These are phyloP conservation scores for Didymella segeticola DNA, from an alignment of 2,329 filamentous ascomycete genomes.

Conservation along the genomic window DNA sequence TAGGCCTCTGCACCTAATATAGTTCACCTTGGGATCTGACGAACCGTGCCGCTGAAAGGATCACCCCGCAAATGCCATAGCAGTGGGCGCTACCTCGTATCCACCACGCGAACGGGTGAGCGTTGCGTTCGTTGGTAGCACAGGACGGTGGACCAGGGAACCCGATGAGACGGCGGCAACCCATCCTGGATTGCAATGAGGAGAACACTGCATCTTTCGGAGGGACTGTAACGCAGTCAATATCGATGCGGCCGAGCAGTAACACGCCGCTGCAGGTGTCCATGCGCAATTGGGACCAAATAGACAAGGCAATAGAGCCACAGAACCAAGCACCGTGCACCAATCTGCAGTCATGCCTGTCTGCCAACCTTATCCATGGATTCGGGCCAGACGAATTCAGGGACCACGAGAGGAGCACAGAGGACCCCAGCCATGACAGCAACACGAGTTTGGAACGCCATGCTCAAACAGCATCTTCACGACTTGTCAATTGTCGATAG, in stretches of 20 bases:
- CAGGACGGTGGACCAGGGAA: conserved; percentile 3
- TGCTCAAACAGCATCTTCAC: not conserved
- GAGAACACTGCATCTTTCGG: conserved; percentile 33
- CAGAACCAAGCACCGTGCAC: conserved; percentile 20
- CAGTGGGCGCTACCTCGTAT: not conserved
- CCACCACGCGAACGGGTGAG: conserved; percentile 21
- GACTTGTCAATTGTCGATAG: not conserved
- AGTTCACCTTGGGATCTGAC: conserved; percentile 12
- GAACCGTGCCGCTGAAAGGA: conserved; percentile 10
- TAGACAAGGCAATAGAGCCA: conserved; percentile 25
- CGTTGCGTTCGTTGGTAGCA: conserved; percentile 10
- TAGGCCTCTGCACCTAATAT: conserved; percentile 24
- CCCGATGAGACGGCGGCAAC: conserved; percentile 15
- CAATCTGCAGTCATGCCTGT: conserved; percentile 36
- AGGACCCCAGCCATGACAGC: not conserved
- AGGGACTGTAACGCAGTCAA: conserved; percentile 29
- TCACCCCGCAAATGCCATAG: conserved; percentile 26
- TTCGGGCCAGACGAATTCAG: conserved; percentile 40
- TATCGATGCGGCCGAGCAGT: conserved; percentile 13
- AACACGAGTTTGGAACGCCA: conserved; percentile 17
- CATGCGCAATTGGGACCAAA: conserved; percentile 9
- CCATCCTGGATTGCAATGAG: conserved; percentile 15
- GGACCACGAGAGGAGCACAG: conserved; percentile 33
- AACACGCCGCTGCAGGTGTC: conserved; percentile 32
- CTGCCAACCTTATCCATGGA: conserved; percentile 44